Base-by-base conservation (phyloP, 2,329 filamentous ascomycete species). In the Penicillium vulpinum region DNA sequence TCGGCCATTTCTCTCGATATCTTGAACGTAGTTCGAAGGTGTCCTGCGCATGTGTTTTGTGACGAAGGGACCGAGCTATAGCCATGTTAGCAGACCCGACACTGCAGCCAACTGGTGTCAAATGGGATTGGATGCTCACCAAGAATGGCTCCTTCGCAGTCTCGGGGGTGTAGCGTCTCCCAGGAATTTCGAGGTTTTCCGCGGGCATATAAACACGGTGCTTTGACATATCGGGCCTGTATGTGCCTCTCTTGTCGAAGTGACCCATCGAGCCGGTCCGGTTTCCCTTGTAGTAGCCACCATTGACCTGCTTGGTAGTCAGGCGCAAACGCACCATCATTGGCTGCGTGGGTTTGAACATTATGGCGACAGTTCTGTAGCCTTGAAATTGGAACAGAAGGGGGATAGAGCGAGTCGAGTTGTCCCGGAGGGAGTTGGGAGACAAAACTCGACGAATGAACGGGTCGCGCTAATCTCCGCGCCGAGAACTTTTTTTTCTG, bases 281-380 rank as follows among this genome's bases (percentile, higher is more conserved):
- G 68, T 89, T 97, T 73, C 94, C 94, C 83, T 97, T 97, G 86
- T 99, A 99, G 85, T 88, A 99, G 66, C 92, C 93, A 72, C 91
- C 91, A 74, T 89, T 90, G 73, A 93, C 88, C 77, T 94, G 88
- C 79, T 99, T 99, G 65, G 93, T 96, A 13, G 91, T 97, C 70
- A 99, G 85, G 71, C 93, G 91, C 76, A 91, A 84, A 56, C 85
- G 83, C 73, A 86, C 81, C 67, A 83, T 82, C 68, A 96, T 86
- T 33, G 75, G 70, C 53, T 73, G 66, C 38, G 78, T 74, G 35
- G 78, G 75, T 63, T 76, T 78, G 60, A 79, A 75, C 74, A 77
- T 77, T 41, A 58, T 70, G 58, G 46, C 45, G 45, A 39, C 31
- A 41, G 35, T 56, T 53, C 29, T 26, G 18, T 16, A 52, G 45